A percentile compares a stretch with the other conserved stretches of the same genome.
These are phyloP conservation scores for Aspergillus sclerotialis DNA, from an alignment of 2,329 filamentous ascomycete species.

Conservation along the genomic window DNA sequence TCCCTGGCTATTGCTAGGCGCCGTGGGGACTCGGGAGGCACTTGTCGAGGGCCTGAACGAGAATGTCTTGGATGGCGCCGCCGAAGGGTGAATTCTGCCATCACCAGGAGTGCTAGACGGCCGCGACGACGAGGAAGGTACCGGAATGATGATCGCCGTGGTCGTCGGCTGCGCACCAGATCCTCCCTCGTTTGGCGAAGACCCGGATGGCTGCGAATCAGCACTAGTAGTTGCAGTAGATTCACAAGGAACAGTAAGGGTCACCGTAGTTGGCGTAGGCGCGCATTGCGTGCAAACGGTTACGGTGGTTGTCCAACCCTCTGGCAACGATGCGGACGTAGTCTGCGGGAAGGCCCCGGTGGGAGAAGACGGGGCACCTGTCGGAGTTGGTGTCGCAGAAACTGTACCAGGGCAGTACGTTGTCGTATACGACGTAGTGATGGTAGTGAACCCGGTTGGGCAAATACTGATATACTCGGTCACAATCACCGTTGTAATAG, in stretches of 20 bases:
- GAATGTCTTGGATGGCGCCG: too few species aligned
- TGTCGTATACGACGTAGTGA: conserved; percentile 32
- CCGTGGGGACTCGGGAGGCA: conserved; percentile 3
- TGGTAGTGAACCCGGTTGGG: conserved; percentile 36
- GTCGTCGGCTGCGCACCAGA: conserved; percentile 2
- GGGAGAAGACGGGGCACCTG: conserved; percentile 7
- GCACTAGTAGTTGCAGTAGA: conserved; percentile 2
- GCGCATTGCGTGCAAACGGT: conserved; percentile 34
- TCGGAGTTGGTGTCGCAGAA: conserved; percentile 20
- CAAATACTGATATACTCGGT: conserved; percentile 38
- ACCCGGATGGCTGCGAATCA: conserved; percentile 1
- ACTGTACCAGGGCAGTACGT: conserved; percentile 28
- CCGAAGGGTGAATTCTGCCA: conserved; percentile 8
- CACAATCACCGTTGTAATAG: conserved; percentile 30
- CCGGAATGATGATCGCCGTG: conserved; percentile 3
- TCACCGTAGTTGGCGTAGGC: conserved; percentile 31
- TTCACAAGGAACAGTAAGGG: conserved; percentile 23
- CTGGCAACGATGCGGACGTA: conserved; percentile 19
- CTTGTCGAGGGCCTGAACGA: too few species aligned
- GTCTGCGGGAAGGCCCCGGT: conserved; percentile 10
- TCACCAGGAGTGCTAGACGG: conserved; percentile 5
- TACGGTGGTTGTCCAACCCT: conserved; percentile 35
- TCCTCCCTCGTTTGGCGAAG: conserved; percentile 1
- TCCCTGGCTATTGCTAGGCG: conserved; percentile 11
- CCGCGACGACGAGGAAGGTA: conserved; percentile 1